A percentile compares a stretch with the other conserved stretches of the same genome.
Conservation (phyloP, 1,284 basidiomycete genomes). For the Ceratobasidium sp. region DNA sequence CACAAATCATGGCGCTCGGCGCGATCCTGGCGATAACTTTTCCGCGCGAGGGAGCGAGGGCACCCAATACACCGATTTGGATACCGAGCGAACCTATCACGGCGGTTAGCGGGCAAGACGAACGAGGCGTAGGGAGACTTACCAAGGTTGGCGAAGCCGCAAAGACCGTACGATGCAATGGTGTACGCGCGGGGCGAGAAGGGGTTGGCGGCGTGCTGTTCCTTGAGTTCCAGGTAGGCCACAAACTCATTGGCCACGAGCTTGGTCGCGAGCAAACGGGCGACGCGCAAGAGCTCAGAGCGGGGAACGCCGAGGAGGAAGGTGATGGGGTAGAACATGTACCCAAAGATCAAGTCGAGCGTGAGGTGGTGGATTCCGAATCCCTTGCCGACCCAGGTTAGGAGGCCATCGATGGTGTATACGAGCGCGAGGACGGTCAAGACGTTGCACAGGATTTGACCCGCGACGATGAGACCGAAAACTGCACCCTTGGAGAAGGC, state of each 20-base stretch:
- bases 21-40: constrained; percentile 76
- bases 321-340: constrained; percentile 85
- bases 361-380: constrained; percentile 85
- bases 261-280: constrained; percentile 85
- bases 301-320: constrained; percentile 80
- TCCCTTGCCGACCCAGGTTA: constrained; percentile 88
- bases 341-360: constrained; percentile 82
- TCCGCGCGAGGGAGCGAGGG: constrained; percentile 78
- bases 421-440: constrained; percentile 82
- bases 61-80: constrained; percentile 86
- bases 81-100: constrained; percentile 72
- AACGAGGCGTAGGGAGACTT: constrained; percentile 33
- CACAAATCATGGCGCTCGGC: constrained; percentile 79
- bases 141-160: constrained; percentile 88
- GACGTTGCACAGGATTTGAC: constrained; percentile 84
- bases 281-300: constrained; percentile 71
- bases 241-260: constrained; percentile 89
- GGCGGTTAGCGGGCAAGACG: neutral
- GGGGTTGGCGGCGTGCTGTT: constrained; percentile 52
- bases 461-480: constrained; percentile 86
- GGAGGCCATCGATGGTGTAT: constrained; percentile 79
- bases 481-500: constrained; percentile 87
- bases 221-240: constrained; percentile 62
- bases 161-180: constrained; percentile 82
- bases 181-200: constrained; percentile 75